phyloP scores from a whole-genome alignment of 495 filamentous ascomycete genomes.

The Penicillium goetzii region DNA sequence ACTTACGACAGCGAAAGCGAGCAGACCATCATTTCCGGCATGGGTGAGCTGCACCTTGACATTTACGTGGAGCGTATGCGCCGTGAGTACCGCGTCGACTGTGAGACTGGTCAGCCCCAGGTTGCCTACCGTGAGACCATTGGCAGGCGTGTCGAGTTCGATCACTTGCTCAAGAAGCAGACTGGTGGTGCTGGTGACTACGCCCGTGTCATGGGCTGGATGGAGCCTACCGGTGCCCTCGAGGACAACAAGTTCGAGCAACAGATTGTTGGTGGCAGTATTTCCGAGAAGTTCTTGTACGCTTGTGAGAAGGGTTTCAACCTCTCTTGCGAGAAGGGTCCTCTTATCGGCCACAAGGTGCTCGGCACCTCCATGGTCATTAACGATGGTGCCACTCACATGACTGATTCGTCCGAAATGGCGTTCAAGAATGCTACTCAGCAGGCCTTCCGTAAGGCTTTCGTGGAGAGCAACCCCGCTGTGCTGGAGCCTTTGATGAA shows the following conservation, averaged over 20 bases:
- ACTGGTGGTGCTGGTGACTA: slow-evolving; percentile 96
- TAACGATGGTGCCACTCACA: slow-evolving; percentile 96
- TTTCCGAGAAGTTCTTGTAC: slow-evolving; percentile 94
- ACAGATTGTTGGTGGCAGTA: slow-evolving; percentile 84
- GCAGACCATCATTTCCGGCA: slow-evolving; percentile 97
- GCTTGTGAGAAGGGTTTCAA: slow-evolving; percentile 98
- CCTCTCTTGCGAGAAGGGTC: slow-evolving; percentile 81
- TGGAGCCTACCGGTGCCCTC: slow-evolving; percentile 79
- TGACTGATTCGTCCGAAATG: slow-evolving; percentile 97
- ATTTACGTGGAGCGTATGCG: slow-evolving; percentile 99
- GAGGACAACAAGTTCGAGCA: slow-evolving; percentile 84
- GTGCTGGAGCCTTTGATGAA: slow-evolving; percentile 98
- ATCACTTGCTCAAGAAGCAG: slow-evolving; percentile 95
- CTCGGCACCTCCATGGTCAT: slow-evolving; percentile 88
- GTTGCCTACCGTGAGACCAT: slow-evolving; percentile 98
- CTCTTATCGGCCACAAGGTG: slow-evolving; percentile 90
- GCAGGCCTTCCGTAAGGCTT: slow-evolving; percentile 96
- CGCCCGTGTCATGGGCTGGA: slow-evolving; percentile 87
- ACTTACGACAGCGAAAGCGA: slow-evolving; percentile 87
- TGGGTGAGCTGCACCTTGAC: slow-evolving; percentile 96
- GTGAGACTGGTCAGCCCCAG: slow-evolving; percentile 92
- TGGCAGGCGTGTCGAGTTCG: slow-evolving; percentile 73
- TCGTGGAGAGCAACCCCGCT: slow-evolving; percentile 72
- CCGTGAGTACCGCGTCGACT: slow-evolving; percentile 95
- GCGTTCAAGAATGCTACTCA: slow-evolving; percentile 97